Conservation (phyloP, 1,284 basidiomycete species). For the Heterobasidion irregulare region DNA sequence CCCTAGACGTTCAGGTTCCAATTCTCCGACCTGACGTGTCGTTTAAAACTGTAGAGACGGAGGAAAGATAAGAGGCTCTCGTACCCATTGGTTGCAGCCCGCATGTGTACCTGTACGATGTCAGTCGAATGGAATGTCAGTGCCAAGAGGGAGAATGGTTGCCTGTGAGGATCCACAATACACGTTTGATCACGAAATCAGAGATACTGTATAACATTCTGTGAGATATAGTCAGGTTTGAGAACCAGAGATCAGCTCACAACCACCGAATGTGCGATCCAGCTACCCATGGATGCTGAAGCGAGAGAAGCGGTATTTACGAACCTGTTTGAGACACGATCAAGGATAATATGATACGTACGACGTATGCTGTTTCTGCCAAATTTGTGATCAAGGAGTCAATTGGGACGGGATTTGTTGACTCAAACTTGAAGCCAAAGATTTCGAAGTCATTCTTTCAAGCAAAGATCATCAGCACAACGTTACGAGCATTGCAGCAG, state of each 20-base stretch:
- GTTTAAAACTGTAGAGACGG: background rate
- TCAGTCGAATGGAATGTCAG: background rate
- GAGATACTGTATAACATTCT: slow-evolving; percentile 28
- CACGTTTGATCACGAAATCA: slow-evolving; percentile 55
- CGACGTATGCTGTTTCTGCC: slow-evolving; percentile 46
- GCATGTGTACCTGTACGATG: slow-evolving; percentile 32
- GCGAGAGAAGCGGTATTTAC: slow-evolving; percentile 20
- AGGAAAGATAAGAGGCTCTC: background rate
- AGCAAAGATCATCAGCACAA: background rate
- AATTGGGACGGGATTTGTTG: slow-evolving; percentile 41
- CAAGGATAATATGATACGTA: slow-evolving; percentile 17
- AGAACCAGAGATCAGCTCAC: slow-evolving; percentile 20
- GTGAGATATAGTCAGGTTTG: background rate
- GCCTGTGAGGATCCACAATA: slow-evolving; percentile 57
- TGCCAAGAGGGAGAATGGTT: slow-evolving; percentile 9
- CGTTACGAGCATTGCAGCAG: background rate
- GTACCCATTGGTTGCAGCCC: slow-evolving; percentile 61
- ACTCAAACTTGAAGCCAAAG: slow-evolving; percentile 38
- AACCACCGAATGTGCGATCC: slow-evolving; percentile 54
- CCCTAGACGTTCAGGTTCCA: slow-evolving; percentile 50
- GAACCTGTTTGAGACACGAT: slow-evolving; percentile 11
- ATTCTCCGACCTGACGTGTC: slow-evolving; percentile 40
- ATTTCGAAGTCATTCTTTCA: slow-evolving; percentile 50
- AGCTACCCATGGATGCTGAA: slow-evolving; percentile 48
- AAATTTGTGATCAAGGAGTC: slow-evolving; percentile 53